Base-by-base conservation (phyloP, 2,329 filamentous ascomycete genomes). In the Penicillium janthinellum region DNA sequence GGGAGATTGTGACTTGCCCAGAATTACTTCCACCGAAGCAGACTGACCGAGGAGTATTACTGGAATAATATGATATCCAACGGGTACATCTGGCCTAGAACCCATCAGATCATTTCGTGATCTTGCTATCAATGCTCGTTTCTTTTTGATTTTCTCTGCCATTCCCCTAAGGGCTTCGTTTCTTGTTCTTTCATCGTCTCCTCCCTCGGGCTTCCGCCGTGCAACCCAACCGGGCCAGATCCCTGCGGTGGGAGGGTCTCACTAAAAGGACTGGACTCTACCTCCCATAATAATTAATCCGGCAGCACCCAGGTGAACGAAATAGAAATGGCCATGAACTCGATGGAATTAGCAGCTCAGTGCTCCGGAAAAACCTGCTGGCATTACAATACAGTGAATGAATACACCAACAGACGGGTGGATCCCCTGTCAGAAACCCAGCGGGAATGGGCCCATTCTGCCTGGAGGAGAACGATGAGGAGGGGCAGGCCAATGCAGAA, bases 341-440 rank as follows among this genome's bases (percentile, higher is more conserved):
- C 31, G 1, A 31, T 31, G 31, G 7, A 20, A 15, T 4, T 31
- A 31, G 22, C n/a, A 20, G n/a, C 28, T 35, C 47, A 28, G 25
- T 20, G 28, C 2, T 35, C n/a, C 31, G 28, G 28, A 35, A 17
- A 52, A 39, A 25, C 49, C 22, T 52, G 39, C 31, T 53, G 49
- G 45, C 31, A 50, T 14, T 42, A n/a, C 38, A 41, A 20, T 14
- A 25, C 6, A 52, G 20, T 20, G 20, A 20, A 25, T 20, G 20
- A 20, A 25, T 25, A 28, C 25, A 28, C 44, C 41, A 51, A 17
- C 37, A 39, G 12, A 15, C 17, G 52, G 42, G 56, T 58, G 56
- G 57, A 55, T 54, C 56, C 56, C 54, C 54, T 51, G 57, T 59
- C 57, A 58, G 56, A 54, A 49, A 35, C 39, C 28, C 28, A 39